These are phyloP conservation scores for Penicillium alfredii DNA, from an alignment of 495 filamentous ascomycete species.

Conservation along the genomic window DNA sequence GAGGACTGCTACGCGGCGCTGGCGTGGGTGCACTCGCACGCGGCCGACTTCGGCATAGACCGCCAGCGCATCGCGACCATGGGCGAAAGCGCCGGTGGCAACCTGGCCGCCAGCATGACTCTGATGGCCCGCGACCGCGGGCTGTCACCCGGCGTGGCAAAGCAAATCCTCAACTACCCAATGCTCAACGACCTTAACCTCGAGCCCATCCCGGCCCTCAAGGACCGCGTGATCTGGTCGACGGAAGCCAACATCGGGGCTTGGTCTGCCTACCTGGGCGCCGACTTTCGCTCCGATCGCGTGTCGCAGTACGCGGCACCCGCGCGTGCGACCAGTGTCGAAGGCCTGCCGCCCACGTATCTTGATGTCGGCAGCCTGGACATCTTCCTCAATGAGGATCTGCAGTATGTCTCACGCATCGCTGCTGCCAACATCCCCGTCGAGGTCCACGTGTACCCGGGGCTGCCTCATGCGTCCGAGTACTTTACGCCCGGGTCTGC, in stretches of 20 bases:
- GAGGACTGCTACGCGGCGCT: slow-evolving; percentile 39
- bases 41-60: slow-evolving; percentile 39
- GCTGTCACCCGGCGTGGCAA: slow-evolving; percentile 31
- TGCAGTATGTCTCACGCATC: slow-evolving; percentile 13
- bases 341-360: slow-evolving; percentile 22
- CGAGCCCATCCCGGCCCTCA: slow-evolving; percentile 7
- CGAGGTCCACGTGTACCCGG: slow-evolving; percentile 23
- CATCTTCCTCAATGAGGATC: slow-evolving; percentile 17
- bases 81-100: slow-evolving; percentile 58
- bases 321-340: slow-evolving; percentile 14
- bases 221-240: slow-evolving; percentile 24
- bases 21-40: slow-evolving; percentile 35
- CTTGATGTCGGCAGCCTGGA: slow-evolving; percentile 25
- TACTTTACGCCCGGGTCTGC: slow-evolving; percentile 13
- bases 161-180: slow-evolving; percentile 46
- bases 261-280: slow-evolving; percentile 21
- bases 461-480: slow-evolving; percentile 22
- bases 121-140: slow-evolving; percentile 41
- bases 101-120: slow-evolving; percentile 34
- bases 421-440: slow-evolving; percentile 17
- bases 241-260: slow-evolving; percentile 19
- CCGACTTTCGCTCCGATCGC: slow-evolving; percentile 15
- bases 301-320: slow-evolving; percentile 21
- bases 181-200: slow-evolving; percentile 37
- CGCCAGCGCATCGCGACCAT: slow-evolving; percentile 55